Percentiles rank a stretch among this genome's conserved stretches.
phyloP scores from a whole-genome alignment of 31 red algal genomes.

The Odonthalia washingtoniensis region DNA sequence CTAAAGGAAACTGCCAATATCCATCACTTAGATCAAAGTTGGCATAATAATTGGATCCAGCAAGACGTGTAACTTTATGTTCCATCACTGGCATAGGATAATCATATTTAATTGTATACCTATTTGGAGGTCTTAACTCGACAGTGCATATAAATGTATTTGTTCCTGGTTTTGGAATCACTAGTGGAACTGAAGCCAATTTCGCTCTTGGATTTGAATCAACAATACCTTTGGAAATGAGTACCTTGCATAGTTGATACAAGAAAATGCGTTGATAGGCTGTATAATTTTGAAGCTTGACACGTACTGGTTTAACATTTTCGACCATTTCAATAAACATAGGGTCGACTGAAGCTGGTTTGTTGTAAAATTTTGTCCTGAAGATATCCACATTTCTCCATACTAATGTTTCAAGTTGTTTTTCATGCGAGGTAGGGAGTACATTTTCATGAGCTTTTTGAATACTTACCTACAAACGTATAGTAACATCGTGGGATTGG shows the following conservation, averaged over 20 bases:
- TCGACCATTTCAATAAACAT: too few species aligned
- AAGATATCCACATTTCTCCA: too few species aligned
- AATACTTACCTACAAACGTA: too few species aligned
- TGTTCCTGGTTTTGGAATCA: not conserved
- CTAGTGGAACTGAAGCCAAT: constrained; percentile 9
- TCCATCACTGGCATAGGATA: constrained; percentile 11
- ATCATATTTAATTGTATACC: not conserved
- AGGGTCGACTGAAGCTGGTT: too few species aligned
- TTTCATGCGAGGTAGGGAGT: too few species aligned
- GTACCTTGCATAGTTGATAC: too few species aligned
- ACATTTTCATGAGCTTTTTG: too few species aligned
- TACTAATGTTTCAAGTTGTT: too few species aligned
- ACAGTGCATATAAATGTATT: constrained; percentile 9
- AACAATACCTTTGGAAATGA: too few species aligned
- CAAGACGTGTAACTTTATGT: not conserved
- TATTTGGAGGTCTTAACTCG: constrained; percentile 4
- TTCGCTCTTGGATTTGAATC: too few species aligned
- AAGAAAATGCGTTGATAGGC: not conserved
- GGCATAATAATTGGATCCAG: not conserved
- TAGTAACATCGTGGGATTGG: too few species aligned
- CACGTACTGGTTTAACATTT: not conserved
- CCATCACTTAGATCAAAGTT: not conserved
- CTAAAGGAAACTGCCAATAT: constrained; percentile 32
- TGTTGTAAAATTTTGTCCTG: too few species aligned
- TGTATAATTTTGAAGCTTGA: constrained; percentile 1